Conservation (phyloP, 2,329 filamentous ascomycete species). For the Alternaria atra region DNA sequence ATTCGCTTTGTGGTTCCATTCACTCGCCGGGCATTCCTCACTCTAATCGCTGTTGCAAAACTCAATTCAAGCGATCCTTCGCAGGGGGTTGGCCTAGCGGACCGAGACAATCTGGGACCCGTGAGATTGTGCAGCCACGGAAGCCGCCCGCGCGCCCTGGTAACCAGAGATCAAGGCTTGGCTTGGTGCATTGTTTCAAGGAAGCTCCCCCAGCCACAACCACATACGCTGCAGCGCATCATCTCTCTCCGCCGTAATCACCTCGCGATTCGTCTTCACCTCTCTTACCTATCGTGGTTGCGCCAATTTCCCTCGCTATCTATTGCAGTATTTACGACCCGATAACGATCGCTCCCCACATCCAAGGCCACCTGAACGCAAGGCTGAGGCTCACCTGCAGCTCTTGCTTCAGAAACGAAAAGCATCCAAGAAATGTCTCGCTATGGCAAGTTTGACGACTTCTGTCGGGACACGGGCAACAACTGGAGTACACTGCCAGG, state of each 20-base stretch:
- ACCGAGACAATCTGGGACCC: conserved; percentile 1
- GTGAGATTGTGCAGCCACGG: conserved; percentile 16
- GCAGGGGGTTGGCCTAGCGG: conserved; percentile 12
- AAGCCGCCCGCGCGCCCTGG: conserved; percentile 17
- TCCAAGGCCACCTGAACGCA: conserved; percentile 10
- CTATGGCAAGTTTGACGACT: conserved; percentile 54
- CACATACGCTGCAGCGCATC: conserved; percentile 29
- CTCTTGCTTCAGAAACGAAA: conserved; percentile 17
- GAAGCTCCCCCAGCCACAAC: conserved; percentile 27
- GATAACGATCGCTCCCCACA: conserved; percentile 24
- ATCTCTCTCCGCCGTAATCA: conserved; percentile 25
- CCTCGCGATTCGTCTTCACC: conserved; percentile 18
- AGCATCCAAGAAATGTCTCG: conserved; percentile 41
- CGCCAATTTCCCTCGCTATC: conserved; percentile 15
- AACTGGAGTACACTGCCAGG: conserved; percentile 52
- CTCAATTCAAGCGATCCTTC: background rate
- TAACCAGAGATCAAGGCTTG: conserved; percentile 25
- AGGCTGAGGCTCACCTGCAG: conserved; percentile 38
- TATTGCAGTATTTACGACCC: conserved; percentile 8
- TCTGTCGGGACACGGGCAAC: conserved; percentile 61
- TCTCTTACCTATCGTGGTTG: conserved; percentile 17
- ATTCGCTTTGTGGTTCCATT: conserved; percentile 2
- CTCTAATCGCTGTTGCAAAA: background rate
- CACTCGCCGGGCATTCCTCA: conserved; percentile 11
- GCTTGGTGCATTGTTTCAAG: conserved; percentile 31